These are phyloP conservation scores for Candida sphagnicola DNA, from an alignment of 805 yeast genomes.

Conservation along the genomic window DNA sequence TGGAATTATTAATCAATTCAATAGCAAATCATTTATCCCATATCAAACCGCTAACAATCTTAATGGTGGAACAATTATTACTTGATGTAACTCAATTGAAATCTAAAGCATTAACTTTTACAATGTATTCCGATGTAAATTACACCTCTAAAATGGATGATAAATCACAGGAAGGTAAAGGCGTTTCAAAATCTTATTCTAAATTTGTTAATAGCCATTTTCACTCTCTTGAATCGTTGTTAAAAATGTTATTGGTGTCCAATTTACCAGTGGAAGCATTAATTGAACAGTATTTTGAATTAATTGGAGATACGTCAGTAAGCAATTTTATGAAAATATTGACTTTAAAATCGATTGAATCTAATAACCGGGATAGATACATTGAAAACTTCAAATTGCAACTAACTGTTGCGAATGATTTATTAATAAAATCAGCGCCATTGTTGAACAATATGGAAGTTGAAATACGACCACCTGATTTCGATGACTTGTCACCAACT, in stretches of 20 bases:
- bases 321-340: slow-evolving; percentile 63
- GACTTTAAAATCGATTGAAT: slow-evolving; percentile 53
- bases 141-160: slow-evolving; percentile 16
- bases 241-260: slow-evolving; percentile 64
- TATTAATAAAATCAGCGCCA: slow-evolving; percentile 24
- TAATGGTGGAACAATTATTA: slow-evolving; percentile 76
- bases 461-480: slow-evolving; percentile 7
- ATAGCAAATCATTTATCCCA: slow-evolving; percentile 55
- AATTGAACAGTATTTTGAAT: slow-evolving; percentile 59
- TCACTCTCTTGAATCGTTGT: slow-evolving; percentile 51
- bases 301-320: slow-evolving; percentile 62
- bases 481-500: slow-evolving; percentile 5
- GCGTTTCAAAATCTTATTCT: slow-evolving; percentile 24
- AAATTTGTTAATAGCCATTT: slow-evolving; percentile 43
- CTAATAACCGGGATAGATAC: slow-evolving; percentile 23
- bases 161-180: slow-evolving; percentile 18
- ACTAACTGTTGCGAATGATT: slow-evolving; percentile 20
- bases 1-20: slow-evolving; percentile 58
- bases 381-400: slow-evolving; percentile 36
- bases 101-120: slow-evolving; percentile 44
- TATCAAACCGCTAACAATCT: slow-evolving; percentile 63
- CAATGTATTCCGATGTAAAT: slow-evolving; percentile 37
- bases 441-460: slow-evolving; percentile 30
- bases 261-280: slow-evolving; percentile 58
- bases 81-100: slow-evolving; percentile 69